These are phyloP conservation scores for Monosporozyma solicola DNA, from an alignment of 805 yeast genomes.

Conservation along the genomic window DNA sequence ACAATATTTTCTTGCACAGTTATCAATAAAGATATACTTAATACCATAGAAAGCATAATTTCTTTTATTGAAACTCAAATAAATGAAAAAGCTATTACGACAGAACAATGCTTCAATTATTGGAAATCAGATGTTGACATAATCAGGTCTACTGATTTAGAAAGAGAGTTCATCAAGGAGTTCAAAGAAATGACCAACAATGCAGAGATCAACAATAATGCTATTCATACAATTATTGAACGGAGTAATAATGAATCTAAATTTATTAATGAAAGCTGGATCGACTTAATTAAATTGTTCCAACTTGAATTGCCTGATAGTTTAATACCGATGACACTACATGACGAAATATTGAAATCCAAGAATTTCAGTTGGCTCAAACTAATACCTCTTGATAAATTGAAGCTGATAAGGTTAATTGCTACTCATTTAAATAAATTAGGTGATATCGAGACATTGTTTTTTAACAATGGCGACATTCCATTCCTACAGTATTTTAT, in stretches of 20 bases:
- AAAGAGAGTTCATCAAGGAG: conserved; percentile 9
- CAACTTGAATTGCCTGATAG: conserved; percentile 55
- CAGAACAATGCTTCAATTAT: conserved; percentile 2
- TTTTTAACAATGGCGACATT: conserved; percentile 1
- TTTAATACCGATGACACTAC: conserved; percentile 20
- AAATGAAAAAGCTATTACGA: conserved; percentile 2
- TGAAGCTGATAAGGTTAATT: conserved; percentile 5
- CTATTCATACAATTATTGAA: not conserved
- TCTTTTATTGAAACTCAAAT: not conserved
- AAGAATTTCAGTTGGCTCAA: conserved; percentile 2
- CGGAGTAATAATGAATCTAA: not conserved
- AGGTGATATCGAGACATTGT: not conserved
- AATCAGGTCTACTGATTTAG: conserved; percentile 8
- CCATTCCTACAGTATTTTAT: conserved; percentile 11
- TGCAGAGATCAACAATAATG: conserved; percentile 1
- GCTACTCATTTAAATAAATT: not conserved
- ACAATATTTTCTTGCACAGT: conserved; percentile 7
- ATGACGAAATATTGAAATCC: conserved; percentile 1
- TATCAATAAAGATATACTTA: conserved; percentile 10
- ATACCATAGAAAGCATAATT: conserved; percentile 10
- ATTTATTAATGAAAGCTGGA: conserved; percentile 12
- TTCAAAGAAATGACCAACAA: conserved; percentile 1
- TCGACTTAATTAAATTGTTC: conserved; percentile 43
- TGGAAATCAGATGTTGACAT: conserved; percentile 13
- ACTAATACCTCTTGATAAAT: conserved; percentile 5